These are phyloP conservation scores for Desmodesmus armatus DNA, from an alignment of 139 green algal genomes.

Conservation along the genomic window DNA sequence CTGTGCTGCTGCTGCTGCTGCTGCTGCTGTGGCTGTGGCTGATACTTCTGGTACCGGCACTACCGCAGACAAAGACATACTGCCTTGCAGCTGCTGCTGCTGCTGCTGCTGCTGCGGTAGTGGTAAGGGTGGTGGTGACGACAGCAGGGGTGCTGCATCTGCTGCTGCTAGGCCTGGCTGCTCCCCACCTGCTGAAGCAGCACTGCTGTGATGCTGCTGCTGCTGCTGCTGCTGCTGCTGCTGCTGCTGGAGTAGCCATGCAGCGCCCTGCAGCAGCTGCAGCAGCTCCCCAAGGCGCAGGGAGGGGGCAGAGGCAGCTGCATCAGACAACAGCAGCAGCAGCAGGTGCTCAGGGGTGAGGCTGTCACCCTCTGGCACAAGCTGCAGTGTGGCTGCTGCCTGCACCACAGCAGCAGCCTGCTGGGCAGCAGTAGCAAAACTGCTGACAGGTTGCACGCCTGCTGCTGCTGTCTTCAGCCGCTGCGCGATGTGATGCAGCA, in stretches of 20 bases:
- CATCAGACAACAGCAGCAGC: not conserved
- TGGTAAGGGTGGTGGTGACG: too few species aligned
- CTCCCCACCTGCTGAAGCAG: too few species aligned
- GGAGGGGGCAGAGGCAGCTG: not conserved
- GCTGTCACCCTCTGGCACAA: too few species aligned
- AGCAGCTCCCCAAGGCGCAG: not conserved
- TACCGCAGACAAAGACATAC: not conserved
- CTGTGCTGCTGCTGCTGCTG: not conserved
- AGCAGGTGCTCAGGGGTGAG: not conserved
- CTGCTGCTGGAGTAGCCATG: not conserved
- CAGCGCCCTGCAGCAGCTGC: not conserved
- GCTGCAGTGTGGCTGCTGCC: slow-evolving; percentile 1
- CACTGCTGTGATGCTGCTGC: slow-evolving; percentile 11
- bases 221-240: not conserved
- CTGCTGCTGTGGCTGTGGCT: too few species aligned
- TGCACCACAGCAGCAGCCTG: not conserved
- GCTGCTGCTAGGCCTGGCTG: not conserved
- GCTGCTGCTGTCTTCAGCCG: not conserved
- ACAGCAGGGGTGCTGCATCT: too few species aligned
- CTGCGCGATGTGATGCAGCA: too few species aligned
- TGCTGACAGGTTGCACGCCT: not conserved
- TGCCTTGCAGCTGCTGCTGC: slow-evolving; percentile 13
- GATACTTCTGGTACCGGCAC: not conserved
- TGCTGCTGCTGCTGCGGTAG: too few species aligned
- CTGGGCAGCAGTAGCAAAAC: not conserved